Base-by-base conservation (phyloP, 2,329 filamentous ascomycete species). In the Fusarium xyrophilum region DNA sequence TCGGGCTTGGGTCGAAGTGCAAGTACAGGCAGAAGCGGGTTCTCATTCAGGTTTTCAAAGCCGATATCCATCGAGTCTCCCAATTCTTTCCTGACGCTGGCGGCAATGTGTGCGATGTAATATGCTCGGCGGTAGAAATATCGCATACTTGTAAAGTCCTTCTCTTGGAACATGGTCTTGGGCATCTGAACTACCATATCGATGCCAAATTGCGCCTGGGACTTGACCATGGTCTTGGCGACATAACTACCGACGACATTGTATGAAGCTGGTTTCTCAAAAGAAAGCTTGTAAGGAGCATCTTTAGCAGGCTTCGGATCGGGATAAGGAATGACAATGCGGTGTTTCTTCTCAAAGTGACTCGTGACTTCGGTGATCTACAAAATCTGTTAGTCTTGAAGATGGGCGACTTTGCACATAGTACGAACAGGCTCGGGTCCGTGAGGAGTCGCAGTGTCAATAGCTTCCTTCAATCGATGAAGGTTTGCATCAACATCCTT, bases 71-170 rank as follows among this genome's bases (percentile, higher is more conserved):
- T 84, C 2, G 82, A 80, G 19, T 85, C 78, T 7, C 81, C 81
- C 46, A 89, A 79, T 6, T 85, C 80, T 38, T 85, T 82, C 68
- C 88, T 88, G 54, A 98, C 82, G 7, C 86, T 88, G 32, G 88
- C 88, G 17, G 93, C 89, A 58, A 98, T 82, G 68, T 91, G 93
- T 35, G 94, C 93, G 52, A 98, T 82, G 76, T 96, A 98, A 79
- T 95, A 98, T 15, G 96, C 92, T 67, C 94, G 85, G 75, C 97
- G 96, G 81, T 97, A 94, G 76, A 97, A 97, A 80, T 97, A 98
- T 65, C 96, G 88, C 82, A 96, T 86, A 77, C 97, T 93, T 51
- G 94, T 85, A 77, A 95, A 97, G 79, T 99, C 96, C 80, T 98
- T 98, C 44, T 96, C 92, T 75, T 97, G 93, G 74, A 98, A 94